Base-by-base conservation (phyloP, 768 basidiomycete species). In the Xerocomellus chrysenteron region DNA sequence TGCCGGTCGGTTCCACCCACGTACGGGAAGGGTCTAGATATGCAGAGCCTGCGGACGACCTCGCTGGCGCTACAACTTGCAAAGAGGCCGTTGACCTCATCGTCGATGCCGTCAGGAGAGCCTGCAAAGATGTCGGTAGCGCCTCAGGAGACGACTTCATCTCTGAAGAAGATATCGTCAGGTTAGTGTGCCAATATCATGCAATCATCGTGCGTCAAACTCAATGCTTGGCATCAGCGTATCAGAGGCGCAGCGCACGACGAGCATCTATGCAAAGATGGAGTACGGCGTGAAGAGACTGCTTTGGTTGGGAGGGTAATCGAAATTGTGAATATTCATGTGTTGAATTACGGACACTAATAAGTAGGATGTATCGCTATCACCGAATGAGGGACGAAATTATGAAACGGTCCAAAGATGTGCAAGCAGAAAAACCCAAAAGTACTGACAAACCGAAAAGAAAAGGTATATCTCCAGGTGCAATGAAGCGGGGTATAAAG, bases 211-310 rank as follows among this genome's bases (percentile, higher is more conserved):
- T 41, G n/a, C 11, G 3, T 21, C 44, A 16, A 19, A 36, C 54
- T 61, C 26, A 57, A 47, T n/a, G 9, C 17, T 7, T 52, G 39
- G 39, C 56, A 47, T 54, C 61, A 94, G 92, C 64, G 69, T 94
- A 62, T 80, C 81, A 8, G 92, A 97, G 62, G 95, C 95, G 2
- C 86, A 88, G 69, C 80, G 83, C 52, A 86, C 87, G 77, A 97
- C 92, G 3, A 90, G 86, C 58, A 78, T 95, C 61, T 90, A 92
- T 70, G 84, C 93, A 14, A 93, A 94, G 75, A 88, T 96, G 84
- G 94, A 97, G 67, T 93, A 96, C 69, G 92, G 91, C 0, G 79
- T 97, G 49, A 98, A 95, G 79, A 78, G 93, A 60, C 74, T 96
- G 68, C 73, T 96, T 56, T 96, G 94, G 94, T 73, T 96, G 47